phyloP scores from a whole-genome alignment of 768 basidiomycete genomes.

The Kockovaella imperatae region DNA sequence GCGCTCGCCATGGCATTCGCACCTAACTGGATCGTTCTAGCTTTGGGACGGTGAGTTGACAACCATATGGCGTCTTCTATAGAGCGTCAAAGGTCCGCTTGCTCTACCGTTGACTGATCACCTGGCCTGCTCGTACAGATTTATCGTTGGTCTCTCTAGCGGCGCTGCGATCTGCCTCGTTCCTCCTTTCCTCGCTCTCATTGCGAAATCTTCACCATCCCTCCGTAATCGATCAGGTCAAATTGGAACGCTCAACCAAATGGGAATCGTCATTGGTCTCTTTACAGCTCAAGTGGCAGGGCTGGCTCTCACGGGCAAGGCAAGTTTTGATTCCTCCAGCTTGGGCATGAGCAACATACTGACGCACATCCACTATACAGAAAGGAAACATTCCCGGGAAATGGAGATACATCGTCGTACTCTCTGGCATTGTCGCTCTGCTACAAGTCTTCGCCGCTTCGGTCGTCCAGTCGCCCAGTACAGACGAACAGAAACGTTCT shows the following conservation, averaged over 20 bases:
- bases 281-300: constrained; percentile 35
- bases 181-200: constrained; percentile 33
- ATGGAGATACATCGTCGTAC: constrained; percentile 38
- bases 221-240: constrained; percentile 26
- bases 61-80: background rate
- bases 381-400: constrained; percentile 37
- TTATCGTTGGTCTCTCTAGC: constrained; percentile 34
- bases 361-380: constrained; percentile 2
- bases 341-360: background rate
- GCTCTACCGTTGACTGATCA: background rate
- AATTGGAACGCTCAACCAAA: constrained; percentile 39
- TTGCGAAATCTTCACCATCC: constrained; percentile 25
- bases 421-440: constrained; percentile 32
- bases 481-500: constrained; percentile 5
- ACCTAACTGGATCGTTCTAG: constrained; percentile 32
- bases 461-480: background rate
- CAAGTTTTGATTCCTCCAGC: constrained; percentile 9
- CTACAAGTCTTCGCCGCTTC: constrained; percentile 20
- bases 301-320: constrained; percentile 31
- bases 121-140: constrained; percentile 12
- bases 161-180: constrained; percentile 41
- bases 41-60: constrained; percentile 23
- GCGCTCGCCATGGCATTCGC: constrained; percentile 33
- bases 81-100: background rate
- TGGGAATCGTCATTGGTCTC: constrained; percentile 39